Conservation (phyloP, 345 rosid species). For the Salix arbutifolia region DNA sequence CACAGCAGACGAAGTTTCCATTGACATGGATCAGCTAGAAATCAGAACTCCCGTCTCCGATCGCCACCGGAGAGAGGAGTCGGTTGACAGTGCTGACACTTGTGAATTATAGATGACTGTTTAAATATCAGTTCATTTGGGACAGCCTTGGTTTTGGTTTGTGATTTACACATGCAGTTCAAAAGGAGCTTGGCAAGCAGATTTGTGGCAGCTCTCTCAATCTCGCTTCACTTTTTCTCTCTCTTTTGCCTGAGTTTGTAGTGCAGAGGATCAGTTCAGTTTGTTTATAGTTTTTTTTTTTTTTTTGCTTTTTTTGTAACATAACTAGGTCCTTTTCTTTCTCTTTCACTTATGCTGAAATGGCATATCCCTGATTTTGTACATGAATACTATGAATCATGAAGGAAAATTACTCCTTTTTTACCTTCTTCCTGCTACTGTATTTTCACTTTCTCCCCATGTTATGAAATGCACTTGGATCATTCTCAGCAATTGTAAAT, state of each 20-base stretch:
- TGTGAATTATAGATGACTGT: conserved; percentile 38
- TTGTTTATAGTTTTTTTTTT: conserved; percentile 10
- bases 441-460: background rate
- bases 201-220: background rate
- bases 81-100: conserved; percentile 61
- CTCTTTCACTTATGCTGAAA: background rate
- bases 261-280: conserved; percentile 1
- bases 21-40: conserved; percentile 43
- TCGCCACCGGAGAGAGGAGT: conserved; percentile 57
- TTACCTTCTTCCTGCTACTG: background rate
- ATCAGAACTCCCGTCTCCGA: conserved; percentile 32
- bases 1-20: conserved; percentile 41
- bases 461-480: background rate
- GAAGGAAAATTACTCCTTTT: conserved; percentile 7
- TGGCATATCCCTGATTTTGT: conserved; percentile 25
- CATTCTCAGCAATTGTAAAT: background rate
- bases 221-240: background rate
- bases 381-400: conserved; percentile 7
- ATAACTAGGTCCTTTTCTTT: conserved; percentile 19
- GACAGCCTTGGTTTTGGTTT: conserved; percentile 22
- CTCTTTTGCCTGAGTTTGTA: conserved; percentile 11
- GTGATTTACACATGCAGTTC: background rate
- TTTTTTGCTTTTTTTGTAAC: conserved; percentile 14
- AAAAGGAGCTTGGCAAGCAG: conserved; percentile 24
- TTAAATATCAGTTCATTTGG: conserved; percentile 15